A percentile compares a stretch with the other conserved stretches of the same genome.
These are phyloP conservation scores for Ichthyophthirius multifiliis DNA, from an alignment of 169 alveolate genomes.

Conservation along the genomic window DNA sequence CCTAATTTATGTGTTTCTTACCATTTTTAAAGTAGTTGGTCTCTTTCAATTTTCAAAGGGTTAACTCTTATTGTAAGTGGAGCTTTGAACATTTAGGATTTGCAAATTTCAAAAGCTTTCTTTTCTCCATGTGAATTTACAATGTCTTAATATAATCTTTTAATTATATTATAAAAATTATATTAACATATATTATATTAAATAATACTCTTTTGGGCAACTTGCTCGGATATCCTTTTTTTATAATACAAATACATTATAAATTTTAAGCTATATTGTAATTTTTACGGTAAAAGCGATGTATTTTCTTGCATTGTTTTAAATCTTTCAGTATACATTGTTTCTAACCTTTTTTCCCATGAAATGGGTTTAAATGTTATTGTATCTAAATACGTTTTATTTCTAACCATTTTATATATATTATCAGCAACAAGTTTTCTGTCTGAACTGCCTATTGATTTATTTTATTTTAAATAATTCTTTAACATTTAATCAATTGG, in stretches of 20 bases:
- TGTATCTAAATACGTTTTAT: slow-evolving; percentile 49
- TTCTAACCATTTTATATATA: slow-evolving; percentile 45
- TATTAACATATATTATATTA: neutral
- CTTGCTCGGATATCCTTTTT: slow-evolving; percentile 50
- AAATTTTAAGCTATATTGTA: slow-evolving; percentile 10
- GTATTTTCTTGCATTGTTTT: neutral
- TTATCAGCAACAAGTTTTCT: slow-evolving; percentile 55
- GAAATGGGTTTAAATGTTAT: slow-evolving; percentile 44
- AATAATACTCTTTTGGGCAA: slow-evolving; percentile 49
- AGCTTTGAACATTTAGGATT: slow-evolving; percentile 43
- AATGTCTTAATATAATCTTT: slow-evolving; percentile 40
- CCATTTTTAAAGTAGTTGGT: slow-evolving; percentile 37
- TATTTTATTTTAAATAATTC: slow-evolving; percentile 50
- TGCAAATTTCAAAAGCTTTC: slow-evolving; percentile 45
- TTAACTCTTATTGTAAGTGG: slow-evolving; percentile 61
- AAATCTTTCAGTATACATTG: slow-evolving; percentile 30
- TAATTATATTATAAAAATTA: neutral
- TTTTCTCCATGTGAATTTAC: slow-evolving; percentile 56
- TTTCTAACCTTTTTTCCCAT: slow-evolving; percentile 53
- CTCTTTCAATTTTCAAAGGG: slow-evolving; percentile 53
- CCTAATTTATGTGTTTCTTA: slow-evolving; percentile 42
- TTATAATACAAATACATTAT: slow-evolving; percentile 20
- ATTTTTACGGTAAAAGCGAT: neutral
- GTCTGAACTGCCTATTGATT: slow-evolving; percentile 44
- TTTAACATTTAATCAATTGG: slow-evolving; percentile 53